phyloP scores from a whole-genome alignment of 192 early-diverging fungal species.

The Coemansia brasiliensis region DNA sequence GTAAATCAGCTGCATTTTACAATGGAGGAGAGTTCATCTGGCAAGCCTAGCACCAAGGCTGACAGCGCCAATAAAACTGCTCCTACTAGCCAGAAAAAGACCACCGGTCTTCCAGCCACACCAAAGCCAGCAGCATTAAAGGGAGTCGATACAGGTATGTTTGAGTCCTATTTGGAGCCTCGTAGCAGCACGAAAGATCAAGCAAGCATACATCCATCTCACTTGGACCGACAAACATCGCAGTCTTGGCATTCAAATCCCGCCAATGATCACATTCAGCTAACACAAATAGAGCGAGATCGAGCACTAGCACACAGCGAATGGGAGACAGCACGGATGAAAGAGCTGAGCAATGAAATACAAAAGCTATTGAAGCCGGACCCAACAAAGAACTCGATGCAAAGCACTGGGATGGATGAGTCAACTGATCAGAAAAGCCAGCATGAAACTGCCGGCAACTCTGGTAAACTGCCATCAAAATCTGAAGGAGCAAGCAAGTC shows the following conservation, averaged over 20 bases:
- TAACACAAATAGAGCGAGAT: constrained; percentile 12
- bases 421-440: no score
- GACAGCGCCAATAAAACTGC: background rate
- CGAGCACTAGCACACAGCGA: constrained; percentile 13
- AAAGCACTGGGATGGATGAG: no score
- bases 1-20: constrained; percentile 2
- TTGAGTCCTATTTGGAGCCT: background rate
- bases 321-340: constrained; percentile 42
- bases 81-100: background rate
- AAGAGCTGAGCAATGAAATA: constrained; percentile 42
- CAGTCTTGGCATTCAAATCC: background rate
- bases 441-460: no score
- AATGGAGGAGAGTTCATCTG: constrained; percentile 10
- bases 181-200: background rate
- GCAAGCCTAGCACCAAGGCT: background rate
- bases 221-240: background rate
- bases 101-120: background rate
- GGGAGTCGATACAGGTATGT: background rate
- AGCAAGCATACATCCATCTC: no score
- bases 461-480: no score
- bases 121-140: constrained; percentile 8
- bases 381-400: no score
- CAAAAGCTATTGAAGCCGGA: constrained; percentile 26
- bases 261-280: background rate
- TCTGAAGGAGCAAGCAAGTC: no score